Percentiles rank a stretch among this genome's conserved stretches.
phyloP scores from a whole-genome alignment of 1,284 basidiomycete species.

The Mycena citricolor region DNA sequence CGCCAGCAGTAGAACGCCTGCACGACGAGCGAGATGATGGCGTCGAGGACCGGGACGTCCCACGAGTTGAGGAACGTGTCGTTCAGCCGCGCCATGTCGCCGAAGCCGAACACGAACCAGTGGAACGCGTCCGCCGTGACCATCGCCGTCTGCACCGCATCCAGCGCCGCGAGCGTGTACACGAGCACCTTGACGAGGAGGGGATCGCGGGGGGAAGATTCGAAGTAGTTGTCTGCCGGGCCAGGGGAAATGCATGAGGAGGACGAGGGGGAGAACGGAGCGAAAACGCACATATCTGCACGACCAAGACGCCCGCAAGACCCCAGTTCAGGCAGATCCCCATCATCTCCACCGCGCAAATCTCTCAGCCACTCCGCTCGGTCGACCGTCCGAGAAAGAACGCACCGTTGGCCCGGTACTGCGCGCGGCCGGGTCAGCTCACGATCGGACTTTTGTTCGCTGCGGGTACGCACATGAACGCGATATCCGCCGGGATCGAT shows the following conservation, averaged over 20 bases:
- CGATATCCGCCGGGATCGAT: constrained; percentile 9
- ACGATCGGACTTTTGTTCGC: too few species aligned
- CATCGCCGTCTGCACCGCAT: constrained; percentile 21
- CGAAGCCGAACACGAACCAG: constrained; percentile 25
- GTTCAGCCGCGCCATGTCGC: constrained; percentile 16
- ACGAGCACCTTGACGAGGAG: constrained; percentile 10
- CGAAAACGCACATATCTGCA: not conserved
- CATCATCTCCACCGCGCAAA: too few species aligned
- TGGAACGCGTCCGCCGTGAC: constrained; percentile 25
- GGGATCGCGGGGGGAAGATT: not conserved
- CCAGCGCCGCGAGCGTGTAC: constrained; percentile 20
- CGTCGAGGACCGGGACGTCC: constrained; percentile 24
- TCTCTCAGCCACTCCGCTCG: too few species aligned
- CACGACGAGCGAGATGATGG: constrained; percentile 23
- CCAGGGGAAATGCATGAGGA: too few species aligned
- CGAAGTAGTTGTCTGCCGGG: constrained; percentile 1
- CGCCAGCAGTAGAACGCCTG: constrained; percentile 24
- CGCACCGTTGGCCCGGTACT: constrained; percentile 18
- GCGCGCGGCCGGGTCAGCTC: not conserved
- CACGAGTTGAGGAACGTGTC: constrained; percentile 25
- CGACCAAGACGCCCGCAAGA: not conserved
- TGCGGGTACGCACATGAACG: constrained; percentile 4
- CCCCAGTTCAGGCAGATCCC: constrained; percentile 4
- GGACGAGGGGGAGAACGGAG: too few species aligned
- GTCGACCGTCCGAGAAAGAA: too few species aligned